These are phyloP conservation scores for Fusarium sacchari DNA, from an alignment of 2,329 filamentous ascomycete species.

Conservation along the genomic window DNA sequence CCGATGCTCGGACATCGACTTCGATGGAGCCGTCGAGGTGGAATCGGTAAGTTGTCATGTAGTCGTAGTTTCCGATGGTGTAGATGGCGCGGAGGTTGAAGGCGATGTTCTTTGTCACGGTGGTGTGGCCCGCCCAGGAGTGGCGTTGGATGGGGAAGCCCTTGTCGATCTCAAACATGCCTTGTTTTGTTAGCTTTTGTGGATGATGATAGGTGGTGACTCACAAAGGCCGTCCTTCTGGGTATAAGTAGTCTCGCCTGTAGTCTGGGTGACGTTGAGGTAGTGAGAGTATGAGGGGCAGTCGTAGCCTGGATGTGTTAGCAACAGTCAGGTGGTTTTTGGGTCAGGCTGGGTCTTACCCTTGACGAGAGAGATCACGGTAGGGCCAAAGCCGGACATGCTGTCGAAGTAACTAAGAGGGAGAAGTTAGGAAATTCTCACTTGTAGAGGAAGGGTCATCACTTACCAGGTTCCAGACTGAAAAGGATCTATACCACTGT, in stretches of 20 bases:
- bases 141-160: constrained; percentile 5
- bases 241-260: neutral
- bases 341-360: neutral
- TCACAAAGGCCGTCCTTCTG: neutral
- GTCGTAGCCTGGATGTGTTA: neutral
- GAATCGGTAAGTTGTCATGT: neutral
- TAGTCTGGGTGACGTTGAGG: neutral
- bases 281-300: neutral
- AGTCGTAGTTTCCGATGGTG: constrained; percentile 9
- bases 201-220: accelerated
- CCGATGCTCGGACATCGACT: neutral
- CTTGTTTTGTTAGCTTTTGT: neutral
- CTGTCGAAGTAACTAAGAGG: neutral
- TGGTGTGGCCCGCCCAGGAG: neutral
- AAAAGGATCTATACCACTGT: neutral
- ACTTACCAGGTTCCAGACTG: neutral
- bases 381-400: neutral
- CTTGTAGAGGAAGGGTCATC: accelerated
- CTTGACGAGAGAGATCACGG: constrained; percentile 1
- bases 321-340: accelerated
- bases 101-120: constrained; percentile 2
- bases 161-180: constrained; percentile 8
- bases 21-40: neutral
- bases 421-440: neutral
- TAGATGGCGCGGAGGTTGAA: constrained; percentile 5